Conservation (phyloP, 495 filamentous ascomycete genomes). For the Podospora pseudopauciseta region DNA sequence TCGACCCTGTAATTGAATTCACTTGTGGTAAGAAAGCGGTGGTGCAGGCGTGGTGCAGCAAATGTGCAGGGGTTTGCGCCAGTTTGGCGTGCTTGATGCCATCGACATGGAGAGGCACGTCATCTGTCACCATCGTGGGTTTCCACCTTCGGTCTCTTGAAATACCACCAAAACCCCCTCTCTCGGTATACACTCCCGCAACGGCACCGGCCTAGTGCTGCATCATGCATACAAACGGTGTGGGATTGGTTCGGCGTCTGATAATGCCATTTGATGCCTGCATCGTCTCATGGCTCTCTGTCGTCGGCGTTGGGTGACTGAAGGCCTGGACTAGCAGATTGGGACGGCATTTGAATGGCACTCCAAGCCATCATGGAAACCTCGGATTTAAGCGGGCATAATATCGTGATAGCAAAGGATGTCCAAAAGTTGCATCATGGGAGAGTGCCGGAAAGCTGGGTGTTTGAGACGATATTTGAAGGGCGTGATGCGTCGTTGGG, state of each 20-base stretch:
- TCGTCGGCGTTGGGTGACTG: neutral
- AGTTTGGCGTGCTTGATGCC: slow-evolving; percentile 20
- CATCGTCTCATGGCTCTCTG: slow-evolving; percentile 10
- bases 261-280: slow-evolving; percentile 14
- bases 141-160: neutral
- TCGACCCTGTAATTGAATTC: neutral
- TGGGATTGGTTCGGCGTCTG: neutral
- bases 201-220: slow-evolving; percentile 2
- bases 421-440: neutral
- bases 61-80: neutral
- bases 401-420: neutral
- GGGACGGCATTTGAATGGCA: neutral
- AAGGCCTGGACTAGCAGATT: neutral
- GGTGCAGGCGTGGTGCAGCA: neutral
- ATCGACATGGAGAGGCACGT: slow-evolving; percentile 20
- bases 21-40: neutral
- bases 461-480: neutral
- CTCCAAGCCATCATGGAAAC: neutral
- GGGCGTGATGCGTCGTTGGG: neutral
- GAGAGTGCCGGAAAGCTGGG: neutral
- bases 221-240: neutral
- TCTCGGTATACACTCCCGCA: neutral
- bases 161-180: neutral
- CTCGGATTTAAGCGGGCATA: neutral
- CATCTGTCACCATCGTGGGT: slow-evolving; percentile 10